Evolutionary conservation across 805 yeast genomes (phyloP).

Genomic region (Saccharomycopsis oosterbeekiorum): DNA sequence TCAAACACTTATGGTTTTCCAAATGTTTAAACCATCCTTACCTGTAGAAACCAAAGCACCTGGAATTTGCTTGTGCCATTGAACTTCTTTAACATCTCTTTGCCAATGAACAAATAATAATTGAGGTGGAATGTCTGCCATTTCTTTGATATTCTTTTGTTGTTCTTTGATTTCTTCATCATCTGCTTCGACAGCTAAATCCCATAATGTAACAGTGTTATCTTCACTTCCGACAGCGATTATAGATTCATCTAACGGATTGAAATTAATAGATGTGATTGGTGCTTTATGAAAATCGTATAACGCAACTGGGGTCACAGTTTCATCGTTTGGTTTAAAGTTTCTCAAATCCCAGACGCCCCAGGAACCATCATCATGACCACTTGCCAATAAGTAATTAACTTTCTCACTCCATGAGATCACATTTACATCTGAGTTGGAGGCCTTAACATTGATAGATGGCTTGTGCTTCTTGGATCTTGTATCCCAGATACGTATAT

Average conservation of each 20-base stretch:
- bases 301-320: slow-evolving; percentile 72
- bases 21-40: slow-evolving; percentile 84
- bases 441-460: slow-evolving; percentile 74
- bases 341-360: slow-evolving; percentile 96
- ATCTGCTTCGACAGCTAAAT: slow-evolving; percentile 95
- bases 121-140: slow-evolving; percentile 91
- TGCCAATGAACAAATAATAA: slow-evolving; percentile 97
- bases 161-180: slow-evolving; percentile 93
- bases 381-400: slow-evolving; percentile 81
- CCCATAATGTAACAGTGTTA: slow-evolving; percentile 96
- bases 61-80: slow-evolving; percentile 96
- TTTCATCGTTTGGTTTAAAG: slow-evolving; percentile 44
- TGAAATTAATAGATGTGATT: slow-evolving; percentile 86
- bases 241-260: slow-evolving; percentile 91
- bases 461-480: slow-evolving; percentile 88
- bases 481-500: slow-evolving; percentile 92
- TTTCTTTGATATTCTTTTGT: slow-evolving; percentile 63
- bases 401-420: slow-evolving; percentile 91
- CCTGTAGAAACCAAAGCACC: slow-evolving; percentile 94
- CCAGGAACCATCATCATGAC: slow-evolving; percentile 97
- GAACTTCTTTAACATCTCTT: slow-evolving; percentile 91
- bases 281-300: slow-evolving; percentile 93
- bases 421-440: slow-evolving; percentile 81
- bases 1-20: slow-evolving; percentile 93
- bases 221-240: slow-evolving; percentile 95